Evolutionary conservation across 1,139 yeast species (phyloP).

Genomic region (Saccharomycopsis phalli): DNA sequence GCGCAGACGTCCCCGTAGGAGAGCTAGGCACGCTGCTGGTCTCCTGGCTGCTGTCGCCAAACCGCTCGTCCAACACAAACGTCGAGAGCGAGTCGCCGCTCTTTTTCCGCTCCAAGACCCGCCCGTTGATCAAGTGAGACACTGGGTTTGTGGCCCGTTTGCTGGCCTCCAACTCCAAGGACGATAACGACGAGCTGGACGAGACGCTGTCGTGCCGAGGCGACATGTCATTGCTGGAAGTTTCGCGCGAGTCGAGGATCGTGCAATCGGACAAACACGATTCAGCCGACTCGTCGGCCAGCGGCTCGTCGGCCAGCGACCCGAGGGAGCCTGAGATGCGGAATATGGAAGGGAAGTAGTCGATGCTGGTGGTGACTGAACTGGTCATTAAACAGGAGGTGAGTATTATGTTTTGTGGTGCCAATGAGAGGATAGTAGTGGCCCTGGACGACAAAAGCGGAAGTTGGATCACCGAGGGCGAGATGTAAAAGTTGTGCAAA

Average conservation of each 20-base stretch:
- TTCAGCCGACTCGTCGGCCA: slow-evolving; percentile 1
- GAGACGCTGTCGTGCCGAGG: slow-evolving; percentile 4
- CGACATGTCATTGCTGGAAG: slow-evolving; percentile 2
- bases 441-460: no score
- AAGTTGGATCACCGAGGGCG: no score
- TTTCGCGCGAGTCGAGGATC: slow-evolving; percentile 3
- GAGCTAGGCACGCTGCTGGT: background rate
- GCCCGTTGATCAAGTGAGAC: background rate
- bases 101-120: background rate
- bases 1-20: background rate
- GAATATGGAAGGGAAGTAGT: no score
- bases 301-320: slow-evolving; percentile 1
- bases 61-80: slow-evolving; percentile 7
- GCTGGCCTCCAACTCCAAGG: slow-evolving; percentile 10
- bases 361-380: no score
- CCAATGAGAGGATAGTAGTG: no score
- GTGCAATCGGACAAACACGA: slow-evolving; percentile 12
- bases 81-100: slow-evolving; percentile 16
- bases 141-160: background rate
- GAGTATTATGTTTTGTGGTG: no score
- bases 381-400: no score
- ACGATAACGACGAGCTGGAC: slow-evolving; percentile 14
- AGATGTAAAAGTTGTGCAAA: no score
- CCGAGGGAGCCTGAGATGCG: no score
- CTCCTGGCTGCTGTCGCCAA: background rate